Percentiles rank a stretch among this genome's conserved stretches.
phyloP scores from a whole-genome alignment of 1,284 basidiomycete species.

The Athelia psychrophila region DNA sequence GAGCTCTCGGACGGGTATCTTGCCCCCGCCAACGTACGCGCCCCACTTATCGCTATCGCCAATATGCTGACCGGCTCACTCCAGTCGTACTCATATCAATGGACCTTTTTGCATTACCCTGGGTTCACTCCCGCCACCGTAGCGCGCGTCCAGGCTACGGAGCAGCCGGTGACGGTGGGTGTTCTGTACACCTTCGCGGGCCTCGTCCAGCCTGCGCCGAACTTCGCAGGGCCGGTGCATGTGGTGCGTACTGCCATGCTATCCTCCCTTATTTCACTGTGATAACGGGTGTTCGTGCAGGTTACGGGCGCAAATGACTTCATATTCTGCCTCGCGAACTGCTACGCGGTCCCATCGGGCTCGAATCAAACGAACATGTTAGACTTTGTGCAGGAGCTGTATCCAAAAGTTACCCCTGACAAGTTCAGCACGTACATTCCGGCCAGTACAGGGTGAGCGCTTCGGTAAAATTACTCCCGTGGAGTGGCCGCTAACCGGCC shows the following conservation, averaged over 20 bases:
- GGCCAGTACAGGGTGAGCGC: no score
- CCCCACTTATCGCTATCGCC: no score
- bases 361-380: no score
- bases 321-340: constrained; percentile 14
- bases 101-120: constrained; percentile 15
- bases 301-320: constrained; percentile 14
- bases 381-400: no score
- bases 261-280: background rate
- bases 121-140: constrained; percentile 8
- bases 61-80: background rate
- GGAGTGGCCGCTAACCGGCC: no score
- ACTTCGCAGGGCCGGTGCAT: constrained; percentile 12
- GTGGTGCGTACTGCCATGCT: background rate
- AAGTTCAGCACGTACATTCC: no score
- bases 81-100: constrained; percentile 4
- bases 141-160: constrained; percentile 6
- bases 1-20: no score
- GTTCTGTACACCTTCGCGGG: constrained; percentile 12
- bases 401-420: no score
- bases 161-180: constrained; percentile 14
- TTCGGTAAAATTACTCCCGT: no score
- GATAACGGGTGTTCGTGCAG: background rate
- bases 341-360: constrained; percentile 4
- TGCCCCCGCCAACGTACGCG: no score
- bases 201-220: constrained; percentile 8